These are phyloP conservation scores for Linnemannia schmuckeri DNA, from an alignment of 192 early-diverging fungal genomes.

Conservation along the genomic window DNA sequence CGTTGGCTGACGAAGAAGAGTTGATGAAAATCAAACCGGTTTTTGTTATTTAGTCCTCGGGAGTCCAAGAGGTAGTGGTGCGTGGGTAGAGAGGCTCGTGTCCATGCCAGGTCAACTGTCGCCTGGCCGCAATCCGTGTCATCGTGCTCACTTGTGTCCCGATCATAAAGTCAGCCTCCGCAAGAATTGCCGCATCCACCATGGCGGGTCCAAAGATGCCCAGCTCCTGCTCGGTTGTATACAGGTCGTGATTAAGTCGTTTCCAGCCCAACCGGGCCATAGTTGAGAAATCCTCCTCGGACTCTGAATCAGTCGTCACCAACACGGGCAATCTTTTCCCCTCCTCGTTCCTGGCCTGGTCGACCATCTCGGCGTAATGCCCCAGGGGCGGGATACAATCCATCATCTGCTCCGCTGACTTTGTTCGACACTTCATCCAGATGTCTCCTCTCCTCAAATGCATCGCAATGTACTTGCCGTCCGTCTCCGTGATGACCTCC, in stretches of 20 bases:
- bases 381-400: conserved; percentile 36
- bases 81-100: conserved; percentile 34
- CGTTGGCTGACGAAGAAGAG: background rate
- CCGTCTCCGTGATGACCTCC: conserved; percentile 7
- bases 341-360: conserved; percentile 8
- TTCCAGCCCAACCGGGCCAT: conserved; percentile 44
- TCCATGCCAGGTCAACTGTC: conserved; percentile 33
- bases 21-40: background rate
- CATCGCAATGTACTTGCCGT: conserved; percentile 40
- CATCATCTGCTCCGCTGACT: conserved; percentile 17
- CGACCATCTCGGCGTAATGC: conserved; percentile 37
- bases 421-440: conserved; percentile 40
- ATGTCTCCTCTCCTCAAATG: conserved; percentile 51
- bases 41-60: background rate
- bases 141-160: conserved; percentile 37
- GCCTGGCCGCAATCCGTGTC: conserved; percentile 25
- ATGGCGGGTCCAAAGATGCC: conserved; percentile 48
- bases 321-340: conserved; percentile 33
- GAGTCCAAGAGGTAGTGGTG: conserved; percentile 29
- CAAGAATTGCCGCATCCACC: conserved; percentile 42
- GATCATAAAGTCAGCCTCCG: conserved; percentile 37
- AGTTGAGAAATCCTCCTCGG: conserved; percentile 24
- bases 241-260: conserved; percentile 34
- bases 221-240: conserved; percentile 42
- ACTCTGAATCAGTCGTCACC: conserved; percentile 30